These are phyloP conservation scores for Phytophthora pinifolia DNA, from an alignment of 352 stramenopile genomes.

Conservation along the genomic window DNA sequence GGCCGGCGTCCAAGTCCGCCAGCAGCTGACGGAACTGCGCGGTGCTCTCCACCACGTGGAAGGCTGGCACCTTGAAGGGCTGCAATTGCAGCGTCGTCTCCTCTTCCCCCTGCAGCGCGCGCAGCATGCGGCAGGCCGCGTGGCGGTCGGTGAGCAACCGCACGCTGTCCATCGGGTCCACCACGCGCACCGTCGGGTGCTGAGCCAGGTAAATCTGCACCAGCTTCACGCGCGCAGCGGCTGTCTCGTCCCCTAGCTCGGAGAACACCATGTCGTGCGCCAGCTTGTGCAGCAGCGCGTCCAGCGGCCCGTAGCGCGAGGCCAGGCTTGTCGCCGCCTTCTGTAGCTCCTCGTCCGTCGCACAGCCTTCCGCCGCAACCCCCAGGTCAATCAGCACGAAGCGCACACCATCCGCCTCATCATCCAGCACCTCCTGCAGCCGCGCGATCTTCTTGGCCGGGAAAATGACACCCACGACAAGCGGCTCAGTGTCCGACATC, in stretches of 20 bases:
- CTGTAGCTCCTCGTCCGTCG: constrained; percentile 31
- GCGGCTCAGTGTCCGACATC: constrained; percentile 20
- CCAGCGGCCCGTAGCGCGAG: constrained; percentile 44
- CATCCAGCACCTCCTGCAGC: constrained; percentile 60
- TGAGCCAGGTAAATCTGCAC: constrained; percentile 47
- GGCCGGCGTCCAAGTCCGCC: constrained; percentile 36
- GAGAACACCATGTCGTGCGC: constrained; percentile 85
- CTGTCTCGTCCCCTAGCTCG: constrained; percentile 45
- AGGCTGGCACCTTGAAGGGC: constrained; percentile 54
- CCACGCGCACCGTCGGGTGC: constrained; percentile 51
- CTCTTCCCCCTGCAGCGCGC: constrained; percentile 18
- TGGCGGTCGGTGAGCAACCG: constrained; percentile 69
- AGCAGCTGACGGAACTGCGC: constrained; percentile 45
- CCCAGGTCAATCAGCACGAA: constrained; percentile 81
- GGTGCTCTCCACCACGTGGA: constrained; percentile 40
- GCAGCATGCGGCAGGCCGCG: constrained; percentile 57
- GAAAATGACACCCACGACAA: constrained; percentile 79
- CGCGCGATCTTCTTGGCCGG: constrained; percentile 82
- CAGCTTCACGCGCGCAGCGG: constrained; percentile 45
- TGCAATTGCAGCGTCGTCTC: constrained; percentile 3
- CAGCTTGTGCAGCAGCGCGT: constrained; percentile 80
- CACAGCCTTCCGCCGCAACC: constrained; percentile 19
- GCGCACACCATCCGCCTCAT: constrained; percentile 45
- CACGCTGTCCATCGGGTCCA: constrained; percentile 75
- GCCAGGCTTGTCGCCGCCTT: constrained; percentile 26